These are phyloP conservation scores for Malus sylvestris DNA, from an alignment of 306 rosid species.

Conservation along the genomic window DNA sequence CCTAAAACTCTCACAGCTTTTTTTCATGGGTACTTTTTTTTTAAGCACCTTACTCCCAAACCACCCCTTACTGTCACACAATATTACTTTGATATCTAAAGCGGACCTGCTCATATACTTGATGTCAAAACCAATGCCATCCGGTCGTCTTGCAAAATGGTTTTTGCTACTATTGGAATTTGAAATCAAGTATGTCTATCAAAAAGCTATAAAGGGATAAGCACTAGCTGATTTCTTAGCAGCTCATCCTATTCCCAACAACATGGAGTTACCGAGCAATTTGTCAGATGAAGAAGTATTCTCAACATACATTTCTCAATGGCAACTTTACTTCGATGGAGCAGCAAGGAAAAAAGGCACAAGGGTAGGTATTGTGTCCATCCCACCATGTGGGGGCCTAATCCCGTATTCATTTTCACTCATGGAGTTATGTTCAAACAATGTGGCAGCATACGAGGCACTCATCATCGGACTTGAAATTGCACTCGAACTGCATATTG, in stretches of 20 bases:
- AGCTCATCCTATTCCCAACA: not conserved
- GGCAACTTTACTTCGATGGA: not conserved
- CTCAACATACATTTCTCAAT: not conserved
- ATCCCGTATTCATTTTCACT: no score
- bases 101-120: not conserved
- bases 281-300: not conserved
- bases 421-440: no score
- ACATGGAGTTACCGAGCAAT: not conserved
- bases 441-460: no score
- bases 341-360: no score
- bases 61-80: not conserved
- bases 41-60: no score
- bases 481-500: no score
- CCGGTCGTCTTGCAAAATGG: not conserved
- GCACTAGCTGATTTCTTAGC: not conserved
- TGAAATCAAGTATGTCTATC: not conserved
- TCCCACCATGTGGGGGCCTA: no score
- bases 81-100: not conserved
- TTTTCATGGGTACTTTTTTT: no score
- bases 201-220: not conserved
- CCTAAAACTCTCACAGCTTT: no score
- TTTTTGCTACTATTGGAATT: not conserved
- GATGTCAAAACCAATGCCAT: not conserved
- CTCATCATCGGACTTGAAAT: no score
- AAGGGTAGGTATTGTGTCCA: not conserved